These are phyloP conservation scores for Podospora fimiseda DNA, from an alignment of 495 filamentous ascomycete genomes.

Conservation along the genomic window DNA sequence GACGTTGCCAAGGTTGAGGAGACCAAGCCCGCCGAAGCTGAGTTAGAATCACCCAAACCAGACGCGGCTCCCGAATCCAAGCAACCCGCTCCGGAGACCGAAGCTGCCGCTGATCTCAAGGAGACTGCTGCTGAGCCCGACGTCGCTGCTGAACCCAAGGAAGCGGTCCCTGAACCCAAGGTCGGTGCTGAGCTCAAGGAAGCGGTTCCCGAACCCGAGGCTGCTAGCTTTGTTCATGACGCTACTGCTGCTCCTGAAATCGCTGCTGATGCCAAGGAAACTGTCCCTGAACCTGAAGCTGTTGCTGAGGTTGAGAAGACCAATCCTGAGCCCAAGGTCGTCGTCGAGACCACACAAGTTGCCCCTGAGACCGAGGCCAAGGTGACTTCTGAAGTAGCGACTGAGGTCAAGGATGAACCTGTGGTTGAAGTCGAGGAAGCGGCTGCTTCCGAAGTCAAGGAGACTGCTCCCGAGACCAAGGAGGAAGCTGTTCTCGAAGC, in stretches of 20 bases:
- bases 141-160: not conserved
- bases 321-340: not conserved
- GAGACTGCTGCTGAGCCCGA: not conserved
- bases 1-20: not conserved
- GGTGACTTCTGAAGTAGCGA: not conserved
- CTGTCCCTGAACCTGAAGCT: not conserved
- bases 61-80: not conserved
- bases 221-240: not conserved
- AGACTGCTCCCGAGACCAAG: slow-evolving; percentile 1
- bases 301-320: not conserved
- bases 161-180: not conserved
- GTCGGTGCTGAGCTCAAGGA: not conserved
- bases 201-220: not conserved
- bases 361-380: not conserved
- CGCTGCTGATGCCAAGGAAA: not conserved
- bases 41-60: too few species aligned
- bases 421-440: not conserved
- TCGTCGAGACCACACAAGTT: not conserved
- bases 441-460: slow-evolving; percentile 3
- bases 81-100: too few species aligned
- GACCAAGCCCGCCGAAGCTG: too few species aligned
- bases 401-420: not conserved
- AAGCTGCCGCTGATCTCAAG: slow-evolving; percentile 1
- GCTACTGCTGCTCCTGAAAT: not conserved
- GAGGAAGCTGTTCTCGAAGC: not conserved